Evolutionary conservation across 2,329 filamentous ascomycete genomes (phyloP).

Genomic region (Verticillium longisporum): DNA sequence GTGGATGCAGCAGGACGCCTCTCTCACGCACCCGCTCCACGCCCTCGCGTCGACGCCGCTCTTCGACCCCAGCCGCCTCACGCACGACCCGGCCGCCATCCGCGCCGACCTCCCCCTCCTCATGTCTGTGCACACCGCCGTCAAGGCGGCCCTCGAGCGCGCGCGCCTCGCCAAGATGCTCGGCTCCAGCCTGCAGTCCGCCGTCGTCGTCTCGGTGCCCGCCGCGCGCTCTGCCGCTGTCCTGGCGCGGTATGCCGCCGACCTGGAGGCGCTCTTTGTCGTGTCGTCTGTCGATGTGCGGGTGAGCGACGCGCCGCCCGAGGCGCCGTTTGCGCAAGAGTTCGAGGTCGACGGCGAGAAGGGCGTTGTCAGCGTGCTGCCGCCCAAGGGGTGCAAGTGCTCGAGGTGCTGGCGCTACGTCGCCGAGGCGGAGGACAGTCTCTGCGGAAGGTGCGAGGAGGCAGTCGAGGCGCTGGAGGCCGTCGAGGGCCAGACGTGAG

Average conservation of each 20-base stretch:
- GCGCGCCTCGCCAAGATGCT: slow-evolving; percentile 66
- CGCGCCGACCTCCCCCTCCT: slow-evolving; percentile 39
- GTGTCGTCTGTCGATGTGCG: slow-evolving; percentile 57
- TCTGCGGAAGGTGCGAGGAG: slow-evolving; percentile 70
- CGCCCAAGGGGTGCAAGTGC: slow-evolving; percentile 62
- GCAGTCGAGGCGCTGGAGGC: not conserved
- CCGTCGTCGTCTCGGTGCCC: slow-evolving; percentile 50
- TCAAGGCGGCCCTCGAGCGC: slow-evolving; percentile 70
- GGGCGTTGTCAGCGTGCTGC: slow-evolving; percentile 36
- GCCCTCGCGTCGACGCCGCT: slow-evolving; percentile 40
- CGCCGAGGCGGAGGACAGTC: slow-evolving; percentile 53
- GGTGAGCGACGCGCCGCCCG: slow-evolving; percentile 13
- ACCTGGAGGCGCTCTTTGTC: slow-evolving; percentile 61
- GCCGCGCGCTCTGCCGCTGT: slow-evolving; percentile 23
- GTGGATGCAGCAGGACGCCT: slow-evolving; percentile 46
- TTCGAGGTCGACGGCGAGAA: slow-evolving; percentile 29
- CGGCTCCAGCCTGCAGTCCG: slow-evolving; percentile 75
- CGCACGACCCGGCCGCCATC: slow-evolving; percentile 28
- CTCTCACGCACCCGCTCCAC: slow-evolving; percentile 30
- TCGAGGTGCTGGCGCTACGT: slow-evolving; percentile 83
- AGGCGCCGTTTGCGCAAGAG: slow-evolving; percentile 34
- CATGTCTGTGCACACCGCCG: slow-evolving; percentile 52
- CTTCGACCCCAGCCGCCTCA: slow-evolving; percentile 30
- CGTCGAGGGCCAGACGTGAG: not conserved
- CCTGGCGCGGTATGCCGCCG: slow-evolving; percentile 34